A percentile compares a stretch with the other conserved stretches of the same genome.
phyloP scores from a whole-genome alignment of 2,329 filamentous ascomycete genomes.

The Beauveria scarabaeidicola region DNA sequence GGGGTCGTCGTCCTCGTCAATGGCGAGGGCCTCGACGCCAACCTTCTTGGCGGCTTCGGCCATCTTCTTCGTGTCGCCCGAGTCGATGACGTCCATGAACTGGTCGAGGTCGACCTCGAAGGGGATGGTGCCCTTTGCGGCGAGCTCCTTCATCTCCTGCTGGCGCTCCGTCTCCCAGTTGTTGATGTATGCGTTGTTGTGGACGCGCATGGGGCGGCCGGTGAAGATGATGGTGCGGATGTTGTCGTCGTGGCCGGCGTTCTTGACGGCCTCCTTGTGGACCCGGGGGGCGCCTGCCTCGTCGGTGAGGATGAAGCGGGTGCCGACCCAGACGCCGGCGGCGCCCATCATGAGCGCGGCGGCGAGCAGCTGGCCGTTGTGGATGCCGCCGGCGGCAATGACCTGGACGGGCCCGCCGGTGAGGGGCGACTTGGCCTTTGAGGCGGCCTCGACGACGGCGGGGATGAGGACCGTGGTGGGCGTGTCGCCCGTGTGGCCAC shows the following conservation, averaged over 20 bases:
- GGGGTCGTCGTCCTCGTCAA: conserved; percentile 70
- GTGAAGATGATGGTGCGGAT: conserved; percentile 98
- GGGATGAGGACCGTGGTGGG: conserved; percentile 90
- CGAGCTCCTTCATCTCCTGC: conserved; percentile 86
- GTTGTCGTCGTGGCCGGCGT: conserved; percentile 89
- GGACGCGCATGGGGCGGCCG: conserved; percentile 85
- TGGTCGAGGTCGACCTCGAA: conserved; percentile 93
- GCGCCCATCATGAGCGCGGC: conserved; percentile 90
- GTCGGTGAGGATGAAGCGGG: conserved; percentile 85
- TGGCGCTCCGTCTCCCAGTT: conserved; percentile 94
- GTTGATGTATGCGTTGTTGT: conserved; percentile 85
- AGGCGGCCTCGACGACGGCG: conserved; percentile 73
- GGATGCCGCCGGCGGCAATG: conserved; percentile 87
- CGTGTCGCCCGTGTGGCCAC: conserved; percentile 91
- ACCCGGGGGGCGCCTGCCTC: conserved; percentile 89
- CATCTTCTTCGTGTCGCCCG: conserved; percentile 53
- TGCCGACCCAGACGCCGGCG: conserved; percentile 90
- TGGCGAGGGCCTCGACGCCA: conserved; percentile 55
- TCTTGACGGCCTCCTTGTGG: conserved; percentile 92
- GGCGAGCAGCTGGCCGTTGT: conserved; percentile 84
- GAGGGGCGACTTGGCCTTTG: conserved; percentile 75
- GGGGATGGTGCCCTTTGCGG: conserved; percentile 79
- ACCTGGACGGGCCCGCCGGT: conserved; percentile 85
- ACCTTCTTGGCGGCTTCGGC: conserved; percentile 38
- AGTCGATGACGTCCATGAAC: conserved; percentile 52